Percentiles rank a stretch among this genome's conserved stretches.
Conservation (phyloP, 495 filamentous ascomycete species). For the Parmelia sp. region DNA sequence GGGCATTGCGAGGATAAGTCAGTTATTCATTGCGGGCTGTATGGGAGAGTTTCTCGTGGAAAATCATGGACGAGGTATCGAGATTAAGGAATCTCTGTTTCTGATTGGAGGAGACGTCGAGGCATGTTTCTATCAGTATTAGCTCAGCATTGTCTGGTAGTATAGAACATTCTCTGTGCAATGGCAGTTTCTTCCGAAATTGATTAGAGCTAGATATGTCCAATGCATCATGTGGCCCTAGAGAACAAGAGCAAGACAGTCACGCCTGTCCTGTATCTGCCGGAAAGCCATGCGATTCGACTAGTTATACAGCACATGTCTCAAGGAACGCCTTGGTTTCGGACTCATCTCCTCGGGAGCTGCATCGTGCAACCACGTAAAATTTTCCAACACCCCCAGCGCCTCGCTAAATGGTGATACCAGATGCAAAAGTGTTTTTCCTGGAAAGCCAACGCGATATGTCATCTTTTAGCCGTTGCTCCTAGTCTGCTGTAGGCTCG, state of each 20-base stretch:
- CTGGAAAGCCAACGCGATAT: neutral
- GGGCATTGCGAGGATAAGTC: too few relatives aligned
- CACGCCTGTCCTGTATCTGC: neutral
- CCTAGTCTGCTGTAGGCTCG: slow-evolving; percentile 21
- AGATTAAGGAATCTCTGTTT: too few relatives aligned
- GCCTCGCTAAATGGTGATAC: slow-evolving; percentile 20
- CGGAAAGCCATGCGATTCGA: neutral
- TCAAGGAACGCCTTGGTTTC: neutral
- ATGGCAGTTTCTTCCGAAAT: neutral
- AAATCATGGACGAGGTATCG: too few relatives aligned
- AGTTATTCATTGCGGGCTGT: too few relatives aligned
- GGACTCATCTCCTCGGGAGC: neutral
- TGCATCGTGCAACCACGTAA: neutral
- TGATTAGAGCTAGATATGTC: neutral
- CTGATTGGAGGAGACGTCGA: neutral
- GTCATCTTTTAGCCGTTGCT: slow-evolving; percentile 2
- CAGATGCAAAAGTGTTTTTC: neutral
- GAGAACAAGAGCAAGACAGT: neutral
- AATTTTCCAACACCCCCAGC: slow-evolving; percentile 15
- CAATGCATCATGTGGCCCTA: neutral
- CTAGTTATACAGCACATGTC: neutral
- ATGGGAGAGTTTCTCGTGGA: too few relatives aligned
- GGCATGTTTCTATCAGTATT: neutral
- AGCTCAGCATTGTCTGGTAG: neutral
- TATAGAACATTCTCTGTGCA: neutral